Evolutionary conservation across 371 early-diverging fungal species (phyloP), one percentile per base, ranked within the genome.

Genomic region (Rhizopus arrhizus): DNA sequence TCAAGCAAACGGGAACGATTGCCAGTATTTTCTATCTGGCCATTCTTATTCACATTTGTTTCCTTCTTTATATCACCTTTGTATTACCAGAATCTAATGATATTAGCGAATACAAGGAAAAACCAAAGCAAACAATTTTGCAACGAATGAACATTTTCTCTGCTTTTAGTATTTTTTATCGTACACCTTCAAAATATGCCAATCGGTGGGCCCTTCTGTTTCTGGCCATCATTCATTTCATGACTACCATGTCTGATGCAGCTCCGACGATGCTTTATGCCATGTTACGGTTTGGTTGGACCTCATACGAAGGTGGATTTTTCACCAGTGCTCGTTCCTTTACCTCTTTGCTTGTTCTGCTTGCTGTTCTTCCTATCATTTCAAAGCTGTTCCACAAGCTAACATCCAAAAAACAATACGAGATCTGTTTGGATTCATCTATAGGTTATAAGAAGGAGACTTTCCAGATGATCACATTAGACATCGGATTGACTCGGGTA

Each of bases 51-150:
- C 64, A 68, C 22, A 12, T 63, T n/a, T 2, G 68, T 0, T 63
- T 68, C 29, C 48, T 73, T 11, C 1, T 75, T 0, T 72, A 76
- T 42, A 48, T 61, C 3, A 29, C 5, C 7, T 61, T 72, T 38
- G 0, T 74, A 51, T 33, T 85, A 32, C 83, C 83, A 6, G 85
- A 85, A 59, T 82, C 85, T 50, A 56, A 66, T n/a, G 43, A 50
- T 11, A 33, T 40, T 34, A 4, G 28, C 11, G 36, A 50, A 45
- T 38, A 48, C 12, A 28, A 38, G 32, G 38, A 22, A 9, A 28
- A 46, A 45, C 5, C 31, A 15, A 34, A 38, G 49, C n/a, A 35
- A 43, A 15, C 50, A 4, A 47, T 70, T 5, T 62, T 48, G 52
- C 52, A 71, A 12, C 45, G 58, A 15, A 15, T 80, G 32, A 80